Conservation (phyloP, 208 protist genomes). For the Leptomonas seymouri region DNA sequence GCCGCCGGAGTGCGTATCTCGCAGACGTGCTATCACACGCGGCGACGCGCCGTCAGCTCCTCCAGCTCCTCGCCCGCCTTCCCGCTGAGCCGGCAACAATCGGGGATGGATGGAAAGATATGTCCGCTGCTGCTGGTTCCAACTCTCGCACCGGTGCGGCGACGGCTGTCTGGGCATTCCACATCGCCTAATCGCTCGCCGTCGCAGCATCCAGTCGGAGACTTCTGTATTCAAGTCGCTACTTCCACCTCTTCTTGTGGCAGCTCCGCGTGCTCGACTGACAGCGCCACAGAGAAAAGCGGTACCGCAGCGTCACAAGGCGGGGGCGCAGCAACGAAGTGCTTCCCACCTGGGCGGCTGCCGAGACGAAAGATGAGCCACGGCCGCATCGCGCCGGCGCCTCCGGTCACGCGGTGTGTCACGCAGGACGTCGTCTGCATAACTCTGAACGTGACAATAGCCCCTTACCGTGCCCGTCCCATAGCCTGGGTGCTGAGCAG, state of each 20-base stretch:
- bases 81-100: constrained; percentile 8
- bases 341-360: constrained; percentile 21
- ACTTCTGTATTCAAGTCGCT: constrained; percentile 5
- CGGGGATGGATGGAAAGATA: not conserved
- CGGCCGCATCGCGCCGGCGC: constrained; percentile 3
- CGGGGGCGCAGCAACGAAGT: too few species aligned
- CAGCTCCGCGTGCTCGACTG: constrained; percentile 9
- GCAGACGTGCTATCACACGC: constrained; percentile 14
- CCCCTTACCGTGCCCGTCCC: constrained; percentile 54
- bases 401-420: constrained; percentile 22
- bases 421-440: not conserved
- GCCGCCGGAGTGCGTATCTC: constrained; percentile 37
- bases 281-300: constrained; percentile 2
- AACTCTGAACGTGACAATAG: constrained; percentile 26
- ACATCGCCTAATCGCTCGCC: not conserved
- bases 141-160: not conserved
- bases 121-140: not conserved
- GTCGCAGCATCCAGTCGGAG: not conserved
- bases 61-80: not conserved
- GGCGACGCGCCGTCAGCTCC: constrained; percentile 6
- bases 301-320: not conserved
- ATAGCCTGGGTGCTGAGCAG: constrained; percentile 51
- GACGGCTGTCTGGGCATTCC: constrained; percentile 8
- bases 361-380: constrained; percentile 13
- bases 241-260: constrained; percentile 3